Evolutionary conservation across 345 rosid genomes (phyloP), one percentile per base, ranked within the genome.

Genomic region (Hibiscus tridactylites): DNA sequence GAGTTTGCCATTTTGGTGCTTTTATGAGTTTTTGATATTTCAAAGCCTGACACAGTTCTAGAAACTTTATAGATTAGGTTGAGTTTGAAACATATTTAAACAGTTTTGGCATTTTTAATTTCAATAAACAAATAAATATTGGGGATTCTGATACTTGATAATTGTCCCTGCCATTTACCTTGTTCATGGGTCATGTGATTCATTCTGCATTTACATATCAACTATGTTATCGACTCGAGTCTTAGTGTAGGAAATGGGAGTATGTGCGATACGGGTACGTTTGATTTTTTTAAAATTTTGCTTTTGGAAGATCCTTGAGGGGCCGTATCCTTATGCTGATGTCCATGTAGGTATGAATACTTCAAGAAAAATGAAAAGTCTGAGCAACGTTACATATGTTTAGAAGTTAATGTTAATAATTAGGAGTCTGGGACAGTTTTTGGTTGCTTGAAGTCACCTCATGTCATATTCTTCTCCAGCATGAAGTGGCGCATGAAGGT

Each of bases 401-500:
- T 35, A 39, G 6, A 29, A 56, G 63, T 61, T 61, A 42, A 2
- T 54, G 54, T 61, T 61, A 42, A 2, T 54, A 62, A 21, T 24
- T 19, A 28, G 31, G 13, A 24, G 13, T 9, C 44, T 39, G 44
- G 42, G 44, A 5, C 2, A 1, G 4, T 42, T 57, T 54, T n/a
- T 73, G 61, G 21, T 44, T 47, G 11, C 71, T 52, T 74, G 31
- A 47, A 37, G 73, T 68, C 10, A 58, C 52, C n/a, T 33, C 16
- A 57, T 60, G 12, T 6, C n/a, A 31, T 63, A 31, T 69, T 28
- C 31, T 4, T 53, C 9, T 81, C 31, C 69, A 95, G 98, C 77
- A 77, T 79, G 88, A 92, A 81, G 91, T 95, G 59, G 97, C 93
- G 4, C 82, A 82, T 74, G 99, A 95, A 84, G 97, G 97, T 46